Base-by-base conservation (phyloP, 352 stramenopile genomes). In the Globisporangium recalcitrans region DNA sequence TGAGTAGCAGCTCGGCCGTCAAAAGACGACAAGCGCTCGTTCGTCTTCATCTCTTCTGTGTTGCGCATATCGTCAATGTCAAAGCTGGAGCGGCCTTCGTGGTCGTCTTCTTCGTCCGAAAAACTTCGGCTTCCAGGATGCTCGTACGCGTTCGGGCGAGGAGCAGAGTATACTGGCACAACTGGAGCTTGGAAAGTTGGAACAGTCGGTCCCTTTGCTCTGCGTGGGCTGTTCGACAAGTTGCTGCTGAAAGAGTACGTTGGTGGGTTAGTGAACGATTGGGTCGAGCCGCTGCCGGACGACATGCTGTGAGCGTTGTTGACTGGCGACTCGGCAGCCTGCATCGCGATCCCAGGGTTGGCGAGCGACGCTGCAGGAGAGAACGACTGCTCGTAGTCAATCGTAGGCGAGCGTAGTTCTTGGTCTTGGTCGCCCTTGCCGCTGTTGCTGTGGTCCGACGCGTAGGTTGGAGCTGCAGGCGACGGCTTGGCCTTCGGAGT, bases 11-110 rank as follows among this genome's bases (percentile, higher is more conserved):
- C 60, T 55, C 52, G 62, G 49, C 77, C 72, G 22, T 49, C 34
- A 29, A 54, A 65, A 6, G 49, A 27, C 52, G 72, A 77, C 32
- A 72, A 70, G 27, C 64, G 75, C 29, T 90, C 79, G 40, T 27
- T 38, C 4, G 56, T 47, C 64, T 77, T 73, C 59, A 76, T 75
- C 58, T 77, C 65, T 34, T 81, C 75, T 1, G 78, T 82, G 66
- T 84, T 74, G 26, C 82, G 82, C 73, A 90, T 85, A 68, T 91
- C 80, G 47, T 91, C 82, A 52, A 94, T 83, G 64, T 94, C 83
- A 65, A 93, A 94, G 67, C 85, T 94, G 9, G 81, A 86, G 47
- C 85, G 85, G 10, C 75, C 70, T 14, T 70, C 62, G n/a, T n/a
- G n/a, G n/a, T n/a, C n/a, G 1, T 80, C 67, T 1, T 79, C 64